Conservation (phyloP, 129 eudicot genomes). For the Flaveria sonorensis region DNA sequence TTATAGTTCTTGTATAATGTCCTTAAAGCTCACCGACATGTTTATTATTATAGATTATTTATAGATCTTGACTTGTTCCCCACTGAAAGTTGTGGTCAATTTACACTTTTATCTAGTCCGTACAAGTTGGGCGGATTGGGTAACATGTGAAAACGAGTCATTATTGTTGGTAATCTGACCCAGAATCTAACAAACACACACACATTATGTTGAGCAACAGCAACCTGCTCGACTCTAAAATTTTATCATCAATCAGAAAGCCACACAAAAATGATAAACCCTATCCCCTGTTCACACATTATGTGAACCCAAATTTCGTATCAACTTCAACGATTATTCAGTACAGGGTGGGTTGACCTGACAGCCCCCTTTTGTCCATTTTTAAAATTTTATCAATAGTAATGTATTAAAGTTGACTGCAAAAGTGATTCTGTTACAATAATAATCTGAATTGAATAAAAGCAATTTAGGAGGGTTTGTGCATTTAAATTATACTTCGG, state of each 20-base stretch:
- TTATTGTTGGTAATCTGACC: not conserved
- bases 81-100: not conserved
- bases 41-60: not conserved
- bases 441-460: not conserved
- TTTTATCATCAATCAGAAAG: no score
- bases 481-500: not conserved
- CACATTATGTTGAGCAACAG: no score
- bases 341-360: not conserved
- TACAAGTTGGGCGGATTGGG: conserved; percentile 9
- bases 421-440: not conserved
- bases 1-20: conserved; percentile 7
- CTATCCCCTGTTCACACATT: no score
- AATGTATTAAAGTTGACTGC: not conserved
- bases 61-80: not conserved
- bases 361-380: not conserved
- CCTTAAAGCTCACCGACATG: not conserved
- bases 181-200: no score
- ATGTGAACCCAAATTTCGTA: no score
- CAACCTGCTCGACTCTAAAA: no score
- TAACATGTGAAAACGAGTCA: not conserved
- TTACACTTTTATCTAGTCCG: not conserved
- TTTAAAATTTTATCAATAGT: not conserved
- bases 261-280: no score
- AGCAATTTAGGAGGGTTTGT: conserved; percentile 1
- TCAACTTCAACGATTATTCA: no score